Percentiles rank a stretch among this genome's conserved stretches.
These are phyloP conservation scores for Rhizophagus clarus DNA, from an alignment of 192 early-diverging fungal species.

Conservation along the genomic window DNA sequence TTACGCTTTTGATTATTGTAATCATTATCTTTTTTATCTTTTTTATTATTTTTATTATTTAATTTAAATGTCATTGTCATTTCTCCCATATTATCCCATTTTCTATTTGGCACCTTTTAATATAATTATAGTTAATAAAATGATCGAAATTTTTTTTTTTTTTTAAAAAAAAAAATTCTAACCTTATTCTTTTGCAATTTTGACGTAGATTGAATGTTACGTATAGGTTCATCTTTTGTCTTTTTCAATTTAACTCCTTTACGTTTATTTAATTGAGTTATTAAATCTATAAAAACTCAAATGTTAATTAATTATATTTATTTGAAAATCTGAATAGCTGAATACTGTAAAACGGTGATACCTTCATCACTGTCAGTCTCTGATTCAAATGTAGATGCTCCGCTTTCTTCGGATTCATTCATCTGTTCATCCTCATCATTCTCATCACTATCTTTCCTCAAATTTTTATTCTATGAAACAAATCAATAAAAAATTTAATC, in stretches of 20 bases:
- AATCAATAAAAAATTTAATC: not conserved
- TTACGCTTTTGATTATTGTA: constrained; percentile 14
- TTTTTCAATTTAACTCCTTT: not conserved
- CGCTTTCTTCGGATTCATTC: constrained; percentile 35
- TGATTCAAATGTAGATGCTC: constrained; percentile 3
- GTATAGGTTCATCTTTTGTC: constrained; percentile 1
- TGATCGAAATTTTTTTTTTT: too few species aligned
- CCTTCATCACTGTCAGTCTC: constrained; percentile 48
- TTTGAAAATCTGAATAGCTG: too few species aligned
- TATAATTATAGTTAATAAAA: not conserved
- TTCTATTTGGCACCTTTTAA: not conserved
- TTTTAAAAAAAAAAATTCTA: not conserved
- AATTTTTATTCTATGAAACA: constrained; percentile 21
- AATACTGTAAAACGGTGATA: not conserved
- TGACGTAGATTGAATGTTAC: not conserved
- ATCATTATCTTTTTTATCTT: constrained; percentile 1
- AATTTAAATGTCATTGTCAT: constrained; percentile 53
- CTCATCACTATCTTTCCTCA: constrained; percentile 28
- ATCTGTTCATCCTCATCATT: constrained; percentile 29
- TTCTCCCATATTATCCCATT: constrained; percentile 39
- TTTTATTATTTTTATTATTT: constrained; percentile 30
- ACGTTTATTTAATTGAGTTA: constrained; percentile 1
- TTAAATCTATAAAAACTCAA: constrained; percentile 3
- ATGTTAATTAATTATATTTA: not conserved
- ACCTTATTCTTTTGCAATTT: constrained; percentile 23